Evolutionary conservation across 305 asterid species (phyloP), one percentile per base, ranked within the genome.

Genomic region (Fraxinus albicans): DNA sequence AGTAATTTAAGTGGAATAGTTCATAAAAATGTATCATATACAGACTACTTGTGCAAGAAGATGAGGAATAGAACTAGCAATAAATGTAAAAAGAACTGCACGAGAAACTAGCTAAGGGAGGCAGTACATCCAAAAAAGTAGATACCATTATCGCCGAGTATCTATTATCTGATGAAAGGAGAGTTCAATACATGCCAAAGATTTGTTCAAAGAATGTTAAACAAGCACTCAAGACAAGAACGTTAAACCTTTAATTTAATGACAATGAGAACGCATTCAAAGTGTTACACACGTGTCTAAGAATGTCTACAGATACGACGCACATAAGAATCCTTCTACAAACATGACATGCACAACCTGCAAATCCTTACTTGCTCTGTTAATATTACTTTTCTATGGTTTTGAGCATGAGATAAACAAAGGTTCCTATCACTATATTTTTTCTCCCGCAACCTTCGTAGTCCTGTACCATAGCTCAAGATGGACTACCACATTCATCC

Each of bases 401-500:
- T 82, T 44, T n/a, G 3, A 81, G 19, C 60, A 81, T 13, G 58
- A 21, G 63, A 38, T 73, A 17, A 77, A 29, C 73, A 29, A 78
- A 81, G 79, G 73, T 63, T 80, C 65, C 55, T 40, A 60, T 77
- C 29, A 9, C 36, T 36, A 17, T 10, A 25, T 58, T 65, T 77
- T 53, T 55, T 23, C 80, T 13, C 7, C 15, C 65, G 21, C 29
- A 23, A 44, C 23, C 82, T 31, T 67, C 10, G 17, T 72, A 9
- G 53, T 50, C 83, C 81, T 17, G 33, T 36, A 53, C 67, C 44
- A 83, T 78, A 44, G 33, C 60, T 65, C 86, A 77, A 72, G 44
- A 72, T 17, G 42, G 23, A 72, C 44, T 12, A 29, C 75, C n/a
- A 5, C 36, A 10, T 27, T 69, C 36, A 69, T 69, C 60, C 69